Percentiles rank a stretch among this genome's conserved stretches.
phyloP scores from a whole-genome alignment of 495 filamentous ascomycete genomes.

The Lentithecium fluviatile region DNA sequence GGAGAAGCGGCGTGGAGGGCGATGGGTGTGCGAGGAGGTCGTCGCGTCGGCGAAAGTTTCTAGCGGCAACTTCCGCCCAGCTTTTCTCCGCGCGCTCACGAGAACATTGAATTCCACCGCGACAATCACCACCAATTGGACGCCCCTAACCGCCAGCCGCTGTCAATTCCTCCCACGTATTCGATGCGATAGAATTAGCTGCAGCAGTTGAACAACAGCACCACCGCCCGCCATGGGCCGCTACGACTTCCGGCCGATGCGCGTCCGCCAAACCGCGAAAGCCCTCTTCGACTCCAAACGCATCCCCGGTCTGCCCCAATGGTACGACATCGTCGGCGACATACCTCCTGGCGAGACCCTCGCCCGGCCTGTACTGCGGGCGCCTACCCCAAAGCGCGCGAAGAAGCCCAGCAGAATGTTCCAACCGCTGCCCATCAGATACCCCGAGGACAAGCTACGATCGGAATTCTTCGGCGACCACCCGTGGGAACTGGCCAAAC shows the following conservation, averaged over 20 bases:
- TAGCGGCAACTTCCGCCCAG: conserved; percentile 21
- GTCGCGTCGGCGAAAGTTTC: conserved; percentile 16
- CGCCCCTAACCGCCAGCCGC: not conserved
- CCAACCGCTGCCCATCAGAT: conserved; percentile 71
- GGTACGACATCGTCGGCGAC: conserved; percentile 69
- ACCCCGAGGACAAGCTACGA: conserved; percentile 83
- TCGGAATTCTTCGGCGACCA: conserved; percentile 84
- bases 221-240: conserved; percentile 56
- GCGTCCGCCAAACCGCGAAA: conserved; percentile 66
- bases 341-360: conserved; percentile 80
- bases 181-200: conserved; percentile 4
- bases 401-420: conserved; percentile 70
- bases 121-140: not conserved
- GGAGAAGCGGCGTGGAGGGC: conserved; percentile 1
- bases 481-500: conserved; percentile 94
- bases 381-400: conserved; percentile 14
- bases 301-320: conserved; percentile 59
- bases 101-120: not conserved
- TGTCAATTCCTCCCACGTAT: not conserved
- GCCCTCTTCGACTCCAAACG: conserved; percentile 55
- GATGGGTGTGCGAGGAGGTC: not conserved
- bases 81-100: conserved; percentile 16
- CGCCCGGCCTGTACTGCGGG: conserved; percentile 54
- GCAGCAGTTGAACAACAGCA: not conserved
- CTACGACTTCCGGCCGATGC: conserved; percentile 69